These are phyloP conservation scores for Epichloe gansuensis DNA, from an alignment of 2,329 filamentous ascomycete genomes.

Conservation along the genomic window DNA sequence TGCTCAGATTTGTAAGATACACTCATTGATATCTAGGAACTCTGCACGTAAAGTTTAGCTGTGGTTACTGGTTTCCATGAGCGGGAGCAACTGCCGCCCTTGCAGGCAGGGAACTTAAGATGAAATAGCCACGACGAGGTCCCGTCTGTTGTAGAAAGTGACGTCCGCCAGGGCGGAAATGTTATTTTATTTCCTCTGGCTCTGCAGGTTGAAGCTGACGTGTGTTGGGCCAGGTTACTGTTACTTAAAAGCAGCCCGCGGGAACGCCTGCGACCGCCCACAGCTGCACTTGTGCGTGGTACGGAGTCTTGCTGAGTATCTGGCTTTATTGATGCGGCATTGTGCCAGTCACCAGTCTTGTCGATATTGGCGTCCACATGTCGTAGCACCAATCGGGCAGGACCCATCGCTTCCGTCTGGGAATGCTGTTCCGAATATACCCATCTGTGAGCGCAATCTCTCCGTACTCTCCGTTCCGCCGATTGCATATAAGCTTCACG, in stretches of 20 bases:
- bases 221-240: not conserved
- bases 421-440: not conserved
- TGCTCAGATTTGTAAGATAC: not conserved
- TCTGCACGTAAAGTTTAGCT: not conserved
- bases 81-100: no score
- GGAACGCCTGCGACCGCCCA: not conserved
- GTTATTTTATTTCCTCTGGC: no score
- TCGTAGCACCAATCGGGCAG: not conserved
- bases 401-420: not conserved
- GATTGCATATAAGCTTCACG: not conserved
- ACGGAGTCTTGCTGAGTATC: not conserved
- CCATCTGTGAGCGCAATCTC: not conserved
- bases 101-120: no score
- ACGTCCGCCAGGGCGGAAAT: no score
- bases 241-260: not conserved
- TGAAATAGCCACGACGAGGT: no score
- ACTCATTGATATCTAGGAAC: not conserved
- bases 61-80: not conserved
- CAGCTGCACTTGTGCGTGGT: not conserved
- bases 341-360: not conserved
- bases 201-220: not conserved
- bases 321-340: not conserved
- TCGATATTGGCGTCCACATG: not conserved
- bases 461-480: not conserved
- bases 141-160: not conserved